These are phyloP conservation scores for Populus trichocarpa DNA, from an alignment of 441 rosid genomes.

Conservation along the genomic window DNA sequence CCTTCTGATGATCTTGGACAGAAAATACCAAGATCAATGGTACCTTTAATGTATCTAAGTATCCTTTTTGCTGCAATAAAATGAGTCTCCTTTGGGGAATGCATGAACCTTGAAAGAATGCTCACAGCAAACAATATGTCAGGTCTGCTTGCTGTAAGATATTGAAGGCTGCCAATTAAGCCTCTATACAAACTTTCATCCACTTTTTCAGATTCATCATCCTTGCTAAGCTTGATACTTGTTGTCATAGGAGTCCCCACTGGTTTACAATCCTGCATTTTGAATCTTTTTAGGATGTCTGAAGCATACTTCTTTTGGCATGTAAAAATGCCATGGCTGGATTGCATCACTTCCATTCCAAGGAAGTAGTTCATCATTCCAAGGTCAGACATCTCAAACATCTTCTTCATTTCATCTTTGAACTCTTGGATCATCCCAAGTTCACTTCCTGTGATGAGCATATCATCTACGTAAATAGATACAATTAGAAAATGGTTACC, in stretches of 20 bases:
- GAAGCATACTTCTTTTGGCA: not conserved
- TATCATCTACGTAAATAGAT: too few relatives aligned
- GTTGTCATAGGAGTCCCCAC: not conserved
- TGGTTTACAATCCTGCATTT: not conserved
- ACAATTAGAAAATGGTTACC: too few relatives aligned
- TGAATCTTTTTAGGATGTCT: not conserved
- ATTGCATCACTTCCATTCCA: not conserved
- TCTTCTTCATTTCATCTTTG: not conserved
- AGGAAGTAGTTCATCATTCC: not conserved
- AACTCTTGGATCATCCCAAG: not conserved
- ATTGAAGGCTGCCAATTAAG: not conserved
- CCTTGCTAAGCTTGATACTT: not conserved
- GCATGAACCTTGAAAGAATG: not conserved
- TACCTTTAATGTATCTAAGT: not conserved
- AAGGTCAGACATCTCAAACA: not conserved
- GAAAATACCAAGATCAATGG: not conserved
- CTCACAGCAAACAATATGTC: not conserved
- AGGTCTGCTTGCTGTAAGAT: not conserved
- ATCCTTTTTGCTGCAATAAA: not conserved
- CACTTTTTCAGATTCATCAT: not conserved
- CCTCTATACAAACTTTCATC: not conserved
- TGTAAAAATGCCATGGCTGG: not conserved
- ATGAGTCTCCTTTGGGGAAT: not conserved
- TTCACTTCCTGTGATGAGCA: too few relatives aligned
- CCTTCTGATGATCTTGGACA: not conserved